Evolutionary conservation across 371 early-diverging fungal genomes (phyloP).

Genomic region (Mucor circinelloides): DNA sequence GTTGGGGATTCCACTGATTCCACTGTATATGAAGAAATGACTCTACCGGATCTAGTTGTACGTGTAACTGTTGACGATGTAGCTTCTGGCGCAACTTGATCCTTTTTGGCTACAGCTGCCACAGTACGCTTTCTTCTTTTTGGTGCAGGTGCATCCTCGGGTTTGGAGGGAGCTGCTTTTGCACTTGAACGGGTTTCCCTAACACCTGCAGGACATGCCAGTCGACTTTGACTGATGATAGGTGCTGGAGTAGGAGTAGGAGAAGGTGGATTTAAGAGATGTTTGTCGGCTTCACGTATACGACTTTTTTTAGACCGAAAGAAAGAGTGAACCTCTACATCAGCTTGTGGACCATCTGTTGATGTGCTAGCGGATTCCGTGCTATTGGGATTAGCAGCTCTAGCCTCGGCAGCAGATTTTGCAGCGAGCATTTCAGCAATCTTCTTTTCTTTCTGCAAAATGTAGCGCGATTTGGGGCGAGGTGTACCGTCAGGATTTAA

Average conservation of each 20-base stretch:
- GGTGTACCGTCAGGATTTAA: not conserved
- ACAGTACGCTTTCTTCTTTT: not conserved
- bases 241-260: not conserved
- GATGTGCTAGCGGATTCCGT: not conserved
- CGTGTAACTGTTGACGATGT: not conserved
- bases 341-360: not conserved
- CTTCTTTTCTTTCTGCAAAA: not conserved
- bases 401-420: not conserved
- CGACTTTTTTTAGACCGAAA: not conserved
- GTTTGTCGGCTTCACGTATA: not conserved
- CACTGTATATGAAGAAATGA: not conserved
- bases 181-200: too few species aligned
- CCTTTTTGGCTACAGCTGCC: not conserved
- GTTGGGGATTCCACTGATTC: not conserved
- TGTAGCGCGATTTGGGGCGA: not conserved
- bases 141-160: not conserved
- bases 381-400: too few species aligned
- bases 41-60: not conserved
- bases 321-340: not conserved
- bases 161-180: not conserved
- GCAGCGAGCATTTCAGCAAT: not conserved
- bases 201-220: not conserved
- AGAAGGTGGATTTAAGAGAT: not conserved
- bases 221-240: not conserved
- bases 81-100: not conserved